Evolutionary conservation across 805 yeast species (phyloP).

Genomic region (Cyberlindnera saturnus): DNA sequence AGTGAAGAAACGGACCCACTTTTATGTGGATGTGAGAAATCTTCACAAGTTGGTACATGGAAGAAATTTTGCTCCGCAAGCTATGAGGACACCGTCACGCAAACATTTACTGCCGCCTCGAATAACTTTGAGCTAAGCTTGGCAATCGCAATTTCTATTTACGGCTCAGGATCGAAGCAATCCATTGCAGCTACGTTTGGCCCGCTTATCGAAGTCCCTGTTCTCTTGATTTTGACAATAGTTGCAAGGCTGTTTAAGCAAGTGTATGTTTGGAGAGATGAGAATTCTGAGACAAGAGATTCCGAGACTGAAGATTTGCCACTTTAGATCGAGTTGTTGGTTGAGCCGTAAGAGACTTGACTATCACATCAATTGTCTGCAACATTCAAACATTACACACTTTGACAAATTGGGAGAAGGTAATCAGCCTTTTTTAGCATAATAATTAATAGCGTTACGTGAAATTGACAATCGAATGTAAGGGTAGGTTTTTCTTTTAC

Average conservation of each 20-base stretch:
- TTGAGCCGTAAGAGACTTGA: too few species aligned
- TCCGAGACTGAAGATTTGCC: neutral
- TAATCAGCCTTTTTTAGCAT: too few species aligned
- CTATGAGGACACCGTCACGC: constrained; percentile 40
- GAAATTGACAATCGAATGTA: too few species aligned
- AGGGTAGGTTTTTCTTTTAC: too few species aligned
- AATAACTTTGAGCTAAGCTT: constrained; percentile 53
- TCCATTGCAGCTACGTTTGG: constrained; percentile 58
- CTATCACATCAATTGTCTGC: too few species aligned
- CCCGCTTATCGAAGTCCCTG: constrained; percentile 54
- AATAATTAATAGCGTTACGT: too few species aligned
- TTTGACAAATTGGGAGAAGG: too few species aligned
- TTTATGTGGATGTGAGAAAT: constrained; percentile 37
- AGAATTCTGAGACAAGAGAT: neutral
- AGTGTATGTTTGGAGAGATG: constrained; percentile 2
- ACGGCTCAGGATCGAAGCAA: constrained; percentile 45
- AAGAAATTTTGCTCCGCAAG: constrained; percentile 29
- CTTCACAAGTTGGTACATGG: neutral
- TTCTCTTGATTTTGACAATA: constrained; percentile 33
- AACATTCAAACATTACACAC: too few species aligned
- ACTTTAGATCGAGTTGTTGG: too few species aligned
- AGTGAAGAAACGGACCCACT: neutral
- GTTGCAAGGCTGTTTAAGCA: constrained; percentile 26
- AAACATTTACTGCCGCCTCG: constrained; percentile 51
- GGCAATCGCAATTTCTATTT: constrained; percentile 46